These are phyloP conservation scores for Camellia granthamiana DNA, from an alignment of 148 eudicot genomes.

Conservation along the genomic window DNA sequence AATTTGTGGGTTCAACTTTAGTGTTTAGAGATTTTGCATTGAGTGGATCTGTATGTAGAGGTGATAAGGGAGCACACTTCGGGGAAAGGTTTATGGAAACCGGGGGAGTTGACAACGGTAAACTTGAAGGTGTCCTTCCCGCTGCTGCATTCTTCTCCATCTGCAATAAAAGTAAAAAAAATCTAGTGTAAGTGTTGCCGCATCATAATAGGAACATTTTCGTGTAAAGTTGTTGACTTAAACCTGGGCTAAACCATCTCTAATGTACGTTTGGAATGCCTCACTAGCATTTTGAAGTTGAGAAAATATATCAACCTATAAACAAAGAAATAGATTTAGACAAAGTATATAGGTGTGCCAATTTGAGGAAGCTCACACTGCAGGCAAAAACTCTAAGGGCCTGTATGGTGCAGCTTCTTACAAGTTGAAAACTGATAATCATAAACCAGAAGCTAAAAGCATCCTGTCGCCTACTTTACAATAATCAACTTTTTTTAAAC, in stretches of 20 bases:
- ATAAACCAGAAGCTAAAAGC: too few species aligned
- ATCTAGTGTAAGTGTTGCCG: not conserved
- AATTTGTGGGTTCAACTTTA: slow-evolving; percentile 64
- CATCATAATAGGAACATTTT: not conserved
- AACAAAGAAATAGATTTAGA: not conserved
- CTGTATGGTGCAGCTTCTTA: too few species aligned
- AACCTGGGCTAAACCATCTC: slow-evolving; percentile 98
- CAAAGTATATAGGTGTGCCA: too few species aligned
- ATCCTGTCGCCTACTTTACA: too few species aligned
- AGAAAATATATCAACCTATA: slow-evolving; percentile 92
- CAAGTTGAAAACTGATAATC: too few species aligned
- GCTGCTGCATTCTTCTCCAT: slow-evolving; percentile 99
- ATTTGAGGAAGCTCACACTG: not conserved
- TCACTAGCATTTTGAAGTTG: slow-evolving; percentile 98
- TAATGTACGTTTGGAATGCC: slow-evolving; percentile 92
- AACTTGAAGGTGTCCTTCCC: slow-evolving; percentile 88
- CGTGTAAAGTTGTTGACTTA: not conserved
- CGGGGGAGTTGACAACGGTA: slow-evolving; percentile 91
- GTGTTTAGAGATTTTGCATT: slow-evolving; percentile 47
- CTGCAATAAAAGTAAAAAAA: slow-evolving; percentile 33
- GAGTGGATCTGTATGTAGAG: slow-evolving; percentile 64
- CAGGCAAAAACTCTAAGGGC: too few species aligned
- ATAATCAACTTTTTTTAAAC: too few species aligned
- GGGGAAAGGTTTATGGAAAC: slow-evolving; percentile 69
- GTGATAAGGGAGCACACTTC: slow-evolving; percentile 68